Evolutionary conservation across 164 flowering plant genomes (phyloP), one percentile per base, ranked within the genome.

Genomic region (Umbellularia californica): DNA sequence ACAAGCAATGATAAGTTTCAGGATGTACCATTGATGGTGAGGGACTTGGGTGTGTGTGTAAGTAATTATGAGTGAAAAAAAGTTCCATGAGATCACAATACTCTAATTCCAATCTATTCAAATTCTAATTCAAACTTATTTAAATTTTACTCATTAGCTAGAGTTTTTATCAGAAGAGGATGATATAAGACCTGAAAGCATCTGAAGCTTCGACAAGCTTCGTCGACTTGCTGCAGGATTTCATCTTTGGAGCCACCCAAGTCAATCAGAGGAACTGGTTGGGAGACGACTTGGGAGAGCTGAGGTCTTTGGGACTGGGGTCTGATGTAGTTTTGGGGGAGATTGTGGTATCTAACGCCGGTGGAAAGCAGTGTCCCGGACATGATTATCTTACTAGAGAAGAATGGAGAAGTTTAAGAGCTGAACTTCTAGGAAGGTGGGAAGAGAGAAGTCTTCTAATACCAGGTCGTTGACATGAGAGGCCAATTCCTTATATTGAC

Each of bases 291-390:
- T 63, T 90, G 87, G 0, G 88, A 83, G 20, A 91, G 86, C 5
- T 77, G 81, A 11, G 97, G 97, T 12, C 97, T 74, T 17, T 93
- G 92, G 2, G 92, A 84, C 69, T 79, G 89, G 2, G 93, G 89
- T n/a, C 97, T 69, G 69, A 89, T 62, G 69, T 89, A 93, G 55
- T 82, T 27, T 10, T 71, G 70, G 3, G 78, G 78, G 25, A 76
- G 65, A 52, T 25, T 23, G 11, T 47, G 25, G 70, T n/a, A 71
- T 19, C 17, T 65, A 30, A 28, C 33, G 14, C 78, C 66, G n/a
- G 64, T 76, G 65, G 77, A 75, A 13, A 75, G 62, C 17, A 75
- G 69, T 14, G n/a, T 13, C 60, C 7, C 20, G 60, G 4, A 15
- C 60, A 55, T 55, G 60, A 17, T 55, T 55, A 5, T 15, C 10